Evolutionary conservation across 768 basidiomycete genomes (phyloP), one percentile per base, ranked within the genome.

Genomic region (Lyophyllum atratum): DNA sequence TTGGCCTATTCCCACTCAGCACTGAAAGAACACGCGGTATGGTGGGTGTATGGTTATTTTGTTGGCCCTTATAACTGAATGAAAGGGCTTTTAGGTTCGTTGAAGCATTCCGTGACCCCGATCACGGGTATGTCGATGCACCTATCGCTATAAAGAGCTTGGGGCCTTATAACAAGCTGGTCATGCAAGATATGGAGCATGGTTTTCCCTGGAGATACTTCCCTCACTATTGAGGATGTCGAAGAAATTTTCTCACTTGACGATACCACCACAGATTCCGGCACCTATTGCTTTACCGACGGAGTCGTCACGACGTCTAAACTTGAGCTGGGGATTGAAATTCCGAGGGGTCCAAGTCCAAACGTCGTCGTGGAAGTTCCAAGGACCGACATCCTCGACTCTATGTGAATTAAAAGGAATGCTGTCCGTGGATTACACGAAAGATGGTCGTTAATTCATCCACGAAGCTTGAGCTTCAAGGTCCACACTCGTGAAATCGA

Each of bases 1-100:
- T 92, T 14, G n/a, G 89, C 85, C 0, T 90, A 90, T 68, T 89
- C 88, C 0, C 85, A 85, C 62, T 90, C 88, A 3, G 86, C 89
- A 0, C 71, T 90, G n/a, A 88, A 85, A 59, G 82, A 86, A 47
- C 84, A 85, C 59, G 71, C 83, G 21, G 83, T 85, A 2, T 85
- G 83, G 84, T 79, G 43, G 43, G 74, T 63, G 24, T 6, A 50
- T 9, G 15, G 21, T 21, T 12, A 33, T 33, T 33, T 33, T n/a
- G n/a, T 22, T 26, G 17, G 11, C 24, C 12, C 12, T 33, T 33
- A 33, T 12, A 33, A 6, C 31, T 33, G 31, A 33, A 33, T 33
- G 31, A 33, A 6, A 12, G 31, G 12, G 31, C 12, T 12, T 33
- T 12, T 33, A 87, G 85, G 87, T 90, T 90, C 61, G 81, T 89